Base-by-base conservation (phyloP, 2,329 filamentous ascomycete genomes). In the Gaeumannomyces tritici region DNA sequence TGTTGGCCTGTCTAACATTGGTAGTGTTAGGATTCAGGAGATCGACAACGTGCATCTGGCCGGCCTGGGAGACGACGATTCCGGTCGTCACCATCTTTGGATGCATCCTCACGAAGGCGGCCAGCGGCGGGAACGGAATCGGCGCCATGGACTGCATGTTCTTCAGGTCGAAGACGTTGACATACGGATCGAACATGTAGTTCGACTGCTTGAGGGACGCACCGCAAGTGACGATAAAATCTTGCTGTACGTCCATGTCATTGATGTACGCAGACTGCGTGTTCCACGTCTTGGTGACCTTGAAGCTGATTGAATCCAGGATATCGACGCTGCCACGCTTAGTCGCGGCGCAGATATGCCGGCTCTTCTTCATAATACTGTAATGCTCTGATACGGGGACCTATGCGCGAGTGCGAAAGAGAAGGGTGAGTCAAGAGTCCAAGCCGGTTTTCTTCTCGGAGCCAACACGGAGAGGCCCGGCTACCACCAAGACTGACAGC, bases 231-330 rank as follows among this genome's bases (percentile, higher is more conserved):
- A 98, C 89, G 62, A 99, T 86, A 67, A 95, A 95, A 73, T 98
- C 93, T 70, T 95, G 91, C 71, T 95, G 90, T 11, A 93, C 91
- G 76, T 99, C 95, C 90, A 99, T 97, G 73, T 98, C 93, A 73
- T 91, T 96, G 72, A 99, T 90, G 61, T 87, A 85, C 11, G 91
- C 90, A 1, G 89, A 88, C 71, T 99, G 95, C 0, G 93, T 92
- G 72, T 91, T 91, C 90, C 95, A 99, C 13, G 85, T 86, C 72
- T 93, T 96, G 67, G 95, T 80, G 6, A 96, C 82, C 55, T 85
- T 83, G 70, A 96, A 90, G 62, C 83, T 90, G 62, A 85, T 79
- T 1, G 93, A 85, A 70, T 96, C 93, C 27, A 99, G 80, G 33
- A 97, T 88, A 74, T 98, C 88, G 59, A 99, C 89, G 24, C 85